These are phyloP conservation scores for Didymella exigua DNA, from an alignment of 2,329 filamentous ascomycete species.

Conservation along the genomic window DNA sequence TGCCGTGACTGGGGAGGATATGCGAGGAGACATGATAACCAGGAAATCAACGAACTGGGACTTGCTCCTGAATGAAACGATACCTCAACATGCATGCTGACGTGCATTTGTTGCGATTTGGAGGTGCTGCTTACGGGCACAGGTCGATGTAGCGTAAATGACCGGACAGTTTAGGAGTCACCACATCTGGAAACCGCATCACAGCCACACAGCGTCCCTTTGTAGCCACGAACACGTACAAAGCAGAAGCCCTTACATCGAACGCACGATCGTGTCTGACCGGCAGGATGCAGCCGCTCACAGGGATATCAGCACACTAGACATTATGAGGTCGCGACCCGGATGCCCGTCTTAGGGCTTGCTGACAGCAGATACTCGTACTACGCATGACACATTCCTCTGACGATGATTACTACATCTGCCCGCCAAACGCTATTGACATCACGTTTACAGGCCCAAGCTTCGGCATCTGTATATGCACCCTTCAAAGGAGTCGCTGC, in stretches of 20 bases:
- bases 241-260: background rate
- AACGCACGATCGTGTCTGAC: background rate
- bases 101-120: constrained; percentile 6
- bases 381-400: constrained; percentile 7
- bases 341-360: background rate
- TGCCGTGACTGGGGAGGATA: constrained; percentile 18
- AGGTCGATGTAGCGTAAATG: background rate
- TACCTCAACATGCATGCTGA: constrained; percentile 17
- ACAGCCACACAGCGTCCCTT: background rate
- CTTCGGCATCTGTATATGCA: background rate
- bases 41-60: constrained; percentile 23
- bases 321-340: background rate
- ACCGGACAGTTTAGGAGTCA: background rate
- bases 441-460: background rate
- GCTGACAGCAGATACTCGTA: background rate
- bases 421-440: background rate
- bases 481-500: background rate
- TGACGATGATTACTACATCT: background rate
- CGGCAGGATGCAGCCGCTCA: background rate
- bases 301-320: background rate
- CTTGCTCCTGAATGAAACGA: constrained; percentile 22
- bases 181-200: background rate
- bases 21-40: constrained; percentile 19
- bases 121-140: constrained; percentile 6
- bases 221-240: background rate